A percentile compares a stretch with the other conserved stretches of the same genome.
phyloP scores from a whole-genome alignment of 1,284 basidiomycete species.

The Bjerkandera adusta region DNA sequence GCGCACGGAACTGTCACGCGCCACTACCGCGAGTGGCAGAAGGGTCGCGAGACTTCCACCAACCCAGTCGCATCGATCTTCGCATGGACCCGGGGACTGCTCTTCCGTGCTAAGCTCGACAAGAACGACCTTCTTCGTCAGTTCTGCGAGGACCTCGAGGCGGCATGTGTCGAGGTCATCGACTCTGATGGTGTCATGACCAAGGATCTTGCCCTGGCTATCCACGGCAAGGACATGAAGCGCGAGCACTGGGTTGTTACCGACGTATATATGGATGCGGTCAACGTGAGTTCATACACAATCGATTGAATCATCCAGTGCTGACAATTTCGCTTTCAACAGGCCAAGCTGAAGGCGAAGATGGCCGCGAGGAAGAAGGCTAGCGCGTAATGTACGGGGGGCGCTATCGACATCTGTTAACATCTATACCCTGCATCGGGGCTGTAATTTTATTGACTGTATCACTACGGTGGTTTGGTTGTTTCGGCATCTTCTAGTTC shows the following conservation, averaged over 20 bases:
- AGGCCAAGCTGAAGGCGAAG: constrained; percentile 61
- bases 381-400: too few species aligned
- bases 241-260: constrained; percentile 94
- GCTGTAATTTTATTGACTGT: too few species aligned
- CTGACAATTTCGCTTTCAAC: constrained; percentile 6
- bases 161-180: constrained; percentile 89
- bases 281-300: constrained; percentile 65
- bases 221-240: constrained; percentile 90
- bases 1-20: constrained; percentile 96
- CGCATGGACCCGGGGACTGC: constrained; percentile 95
- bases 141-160: constrained; percentile 86
- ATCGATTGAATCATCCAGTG: constrained; percentile 1
- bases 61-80: constrained; percentile 99
- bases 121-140: constrained; percentile 71
- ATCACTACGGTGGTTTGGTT: too few species aligned
- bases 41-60: constrained; percentile 93
- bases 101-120: constrained; percentile 94
- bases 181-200: constrained; percentile 93
- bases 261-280: constrained; percentile 87
- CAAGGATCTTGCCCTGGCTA: constrained; percentile 93
- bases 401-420: too few species aligned
- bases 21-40: constrained; percentile 97
- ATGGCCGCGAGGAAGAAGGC: constrained; percentile 34
- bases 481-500: too few species aligned
- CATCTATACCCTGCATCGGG: too few species aligned